A percentile compares a stretch with the other conserved stretches of the same genome.
phyloP scores from a whole-genome alignment of 208 protist species.

The Phytomonas francai region DNA sequence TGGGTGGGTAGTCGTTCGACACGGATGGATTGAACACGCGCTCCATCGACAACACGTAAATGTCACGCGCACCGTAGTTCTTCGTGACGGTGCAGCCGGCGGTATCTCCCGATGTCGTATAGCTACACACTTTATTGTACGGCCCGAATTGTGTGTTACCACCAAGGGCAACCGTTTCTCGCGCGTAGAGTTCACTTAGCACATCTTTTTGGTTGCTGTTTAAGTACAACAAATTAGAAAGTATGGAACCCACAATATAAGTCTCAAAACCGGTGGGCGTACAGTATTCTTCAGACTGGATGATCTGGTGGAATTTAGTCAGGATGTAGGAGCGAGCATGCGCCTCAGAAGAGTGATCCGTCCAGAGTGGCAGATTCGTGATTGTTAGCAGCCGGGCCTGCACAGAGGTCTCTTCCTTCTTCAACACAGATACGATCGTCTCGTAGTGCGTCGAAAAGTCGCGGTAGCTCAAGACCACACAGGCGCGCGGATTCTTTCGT shows the following conservation, averaged over 20 bases:
- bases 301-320: slow-evolving; percentile 12
- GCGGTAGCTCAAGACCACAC: slow-evolving; percentile 23
- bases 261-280: too few relatives aligned
- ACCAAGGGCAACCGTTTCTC: too few relatives aligned
- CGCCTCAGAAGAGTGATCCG: slow-evolving; percentile 10
- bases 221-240: too few relatives aligned
- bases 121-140: too few relatives aligned
- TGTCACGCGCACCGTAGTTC: slow-evolving; percentile 49
- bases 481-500: slow-evolving; percentile 4
- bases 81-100: too few relatives aligned
- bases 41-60: slow-evolving; percentile 17
- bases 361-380: slow-evolving; percentile 41
- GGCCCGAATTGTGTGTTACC: too few relatives aligned
- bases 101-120: too few relatives aligned
- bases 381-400: slow-evolving; percentile 23
- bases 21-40: slow-evolving; percentile 21
- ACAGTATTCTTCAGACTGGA: too few relatives aligned
- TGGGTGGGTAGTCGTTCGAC: background rate
- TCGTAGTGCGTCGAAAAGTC: slow-evolving; percentile 28
- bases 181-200: too few relatives aligned
- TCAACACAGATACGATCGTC: slow-evolving; percentile 14
- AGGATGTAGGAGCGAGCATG: slow-evolving; percentile 8
- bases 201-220: too few relatives aligned
- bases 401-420: slow-evolving; percentile 3
- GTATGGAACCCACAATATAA: too few relatives aligned